Base-by-base conservation (phyloP, 2,329 filamentous ascomycete species). In the Venturia aucupariae region DNA sequence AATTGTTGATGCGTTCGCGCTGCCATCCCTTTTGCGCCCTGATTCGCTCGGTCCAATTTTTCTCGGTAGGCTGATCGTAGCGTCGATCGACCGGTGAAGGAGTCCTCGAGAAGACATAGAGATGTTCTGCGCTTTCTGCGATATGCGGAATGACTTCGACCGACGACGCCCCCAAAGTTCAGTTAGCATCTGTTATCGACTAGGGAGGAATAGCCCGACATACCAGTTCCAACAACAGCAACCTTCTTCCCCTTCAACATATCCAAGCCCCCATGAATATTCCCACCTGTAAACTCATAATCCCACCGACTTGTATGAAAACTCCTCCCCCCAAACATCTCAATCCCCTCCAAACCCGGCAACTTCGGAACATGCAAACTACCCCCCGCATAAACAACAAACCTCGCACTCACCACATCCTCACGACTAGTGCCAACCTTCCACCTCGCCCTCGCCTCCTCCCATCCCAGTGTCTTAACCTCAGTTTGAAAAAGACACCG, bases 401-500 rank as follows among this genome's bases (percentile, higher is more conserved):
- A 81, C 13, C 74, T 70, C 1, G 76, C 73, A 38, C 66, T 70
- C 62, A 79, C 66, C 0, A 59, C 64, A 62, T 72, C 68, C 15
- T 65, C 46, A 10, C 65, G 67, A 35, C 68, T 64, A 11, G 68
- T 69, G 10, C 70, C 67, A 60, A 75, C 66, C 46, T 66, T 59
- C 76, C 76, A 80, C 17, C 66, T 39, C 22, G 70, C 68, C 24
- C 65, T 68, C 0, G 68, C 71, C 0, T 80, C 79, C 65, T 83
- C 75, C 82, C 82, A 85, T 17, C 68, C 71, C 63, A 79, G 68
- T 2, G 71, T 71, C 8, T 75, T 70, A 3, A 78, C 73, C 39
- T 74, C 73, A 0, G 82, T 77, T 32, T 81, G 77, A 68, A 84
- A 84, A 27, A 83, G 69, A 30, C 78, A 77, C 1, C 71, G 69